phyloP scores from a whole-genome alignment of 768 basidiomycete species.

The Nidularia sp. region DNA sequence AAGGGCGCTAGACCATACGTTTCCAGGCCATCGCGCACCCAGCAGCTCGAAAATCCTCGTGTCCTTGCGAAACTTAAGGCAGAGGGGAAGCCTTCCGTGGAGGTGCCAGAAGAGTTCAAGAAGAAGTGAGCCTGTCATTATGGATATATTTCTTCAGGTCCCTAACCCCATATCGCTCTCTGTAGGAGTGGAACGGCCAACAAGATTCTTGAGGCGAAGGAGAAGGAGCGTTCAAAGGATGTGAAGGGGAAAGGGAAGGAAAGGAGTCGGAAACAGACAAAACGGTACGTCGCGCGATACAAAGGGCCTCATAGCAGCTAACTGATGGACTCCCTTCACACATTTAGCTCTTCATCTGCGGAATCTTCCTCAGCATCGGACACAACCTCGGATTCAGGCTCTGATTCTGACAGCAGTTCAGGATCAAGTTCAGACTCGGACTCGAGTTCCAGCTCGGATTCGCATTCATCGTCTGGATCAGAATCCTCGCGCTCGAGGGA shows the following conservation, averaged over 20 bases:
- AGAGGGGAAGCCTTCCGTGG: conserved; percentile 72
- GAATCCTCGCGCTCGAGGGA: conserved; percentile 14
- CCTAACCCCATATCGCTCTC: conserved; percentile 1
- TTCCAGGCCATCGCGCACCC: conserved; percentile 84
- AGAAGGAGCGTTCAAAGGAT: conserved; percentile 61
- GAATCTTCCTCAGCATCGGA: conserved; percentile 30
- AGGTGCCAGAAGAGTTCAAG: conserved; percentile 91
- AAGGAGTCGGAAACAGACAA: conserved; percentile 27
- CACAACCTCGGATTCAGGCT: conserved; percentile 36
- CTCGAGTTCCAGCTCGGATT: conserved; percentile 22
- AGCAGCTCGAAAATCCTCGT: conserved; percentile 78
- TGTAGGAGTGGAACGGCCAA: conserved; percentile 76
- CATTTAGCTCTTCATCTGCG: background rate
- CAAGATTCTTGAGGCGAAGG: conserved; percentile 77
- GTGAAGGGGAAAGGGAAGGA: conserved; percentile 29
- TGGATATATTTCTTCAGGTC: background rate
- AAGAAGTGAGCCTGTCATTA: conserved; percentile 51
- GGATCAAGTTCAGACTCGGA: conserved; percentile 33
- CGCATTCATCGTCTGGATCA: conserved; percentile 28
- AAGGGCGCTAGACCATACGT: conserved; percentile 78
- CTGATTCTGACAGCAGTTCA: conserved; percentile 36
- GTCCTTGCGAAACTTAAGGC: conserved; percentile 62
- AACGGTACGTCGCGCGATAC: conserved; percentile 21
- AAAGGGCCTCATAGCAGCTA: too few species aligned
- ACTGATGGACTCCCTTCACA: background rate